phyloP scores from a whole-genome alignment of 176 grass and related monocot genomes.

The Oryza meyeriana region DNA sequence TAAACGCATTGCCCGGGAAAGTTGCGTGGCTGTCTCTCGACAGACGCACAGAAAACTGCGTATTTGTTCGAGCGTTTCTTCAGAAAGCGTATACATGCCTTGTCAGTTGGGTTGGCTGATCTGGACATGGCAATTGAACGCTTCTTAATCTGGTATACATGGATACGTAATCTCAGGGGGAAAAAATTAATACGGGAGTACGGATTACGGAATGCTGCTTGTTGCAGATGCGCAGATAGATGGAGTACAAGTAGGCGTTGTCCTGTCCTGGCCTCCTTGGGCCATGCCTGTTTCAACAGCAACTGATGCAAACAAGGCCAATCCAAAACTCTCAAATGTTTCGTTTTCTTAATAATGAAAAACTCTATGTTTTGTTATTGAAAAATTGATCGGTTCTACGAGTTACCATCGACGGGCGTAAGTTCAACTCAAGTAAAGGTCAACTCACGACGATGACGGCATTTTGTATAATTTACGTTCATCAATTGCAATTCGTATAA shows the following conservation, averaged over 20 bases:
- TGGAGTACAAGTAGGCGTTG: not conserved
- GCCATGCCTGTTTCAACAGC: not conserved
- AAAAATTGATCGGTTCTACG: too few species aligned
- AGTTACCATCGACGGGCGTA: too few species aligned
- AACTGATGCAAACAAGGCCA: not conserved
- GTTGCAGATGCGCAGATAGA: not conserved
- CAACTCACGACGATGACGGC: too few species aligned
- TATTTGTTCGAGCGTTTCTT: slow-evolving; percentile 8
- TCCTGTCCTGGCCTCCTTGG: not conserved
- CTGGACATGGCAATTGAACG: not conserved
- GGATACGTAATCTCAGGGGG: not conserved
- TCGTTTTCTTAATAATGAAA: too few species aligned
- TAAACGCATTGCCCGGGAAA: too few species aligned
- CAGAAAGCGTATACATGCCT: not conserved
- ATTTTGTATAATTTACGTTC: too few species aligned
- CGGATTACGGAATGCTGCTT: not conserved
- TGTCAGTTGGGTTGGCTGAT: not conserved
- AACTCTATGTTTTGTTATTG: not conserved
- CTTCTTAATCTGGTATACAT: slow-evolving; percentile 5
- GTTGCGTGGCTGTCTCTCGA: slow-evolving; percentile 21
- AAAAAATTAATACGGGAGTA: not conserved
- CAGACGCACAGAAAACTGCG: not conserved
- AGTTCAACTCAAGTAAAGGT: too few species aligned
- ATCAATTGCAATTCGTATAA: too few species aligned
- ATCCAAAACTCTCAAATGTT: too few species aligned